Percentiles rank a stretch among this genome's conserved stretches.
Evolutionary conservation across 768 basidiomycete species (phyloP).

Genomic region (Heimioporus sp.): DNA sequence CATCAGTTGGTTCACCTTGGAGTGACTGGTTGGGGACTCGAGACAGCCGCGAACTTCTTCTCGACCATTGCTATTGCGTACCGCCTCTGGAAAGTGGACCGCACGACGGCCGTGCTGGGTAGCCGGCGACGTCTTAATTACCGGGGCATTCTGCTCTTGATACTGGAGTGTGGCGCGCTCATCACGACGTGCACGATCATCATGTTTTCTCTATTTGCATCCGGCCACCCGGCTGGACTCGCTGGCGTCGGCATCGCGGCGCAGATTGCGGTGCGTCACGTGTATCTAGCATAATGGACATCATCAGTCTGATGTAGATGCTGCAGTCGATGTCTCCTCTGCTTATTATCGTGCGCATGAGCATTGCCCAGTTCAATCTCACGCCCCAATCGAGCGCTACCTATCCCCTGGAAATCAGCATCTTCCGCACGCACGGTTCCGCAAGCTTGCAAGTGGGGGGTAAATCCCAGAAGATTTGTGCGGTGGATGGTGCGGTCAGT

Average conservation of each 20-base stretch:
- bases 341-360: conserved; percentile 15
- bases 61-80: conserved; percentile 21
- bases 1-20: conserved; percentile 4
- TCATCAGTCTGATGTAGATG: not conserved
- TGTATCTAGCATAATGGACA: no score
- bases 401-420: conserved; percentile 1
- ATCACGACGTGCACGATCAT: conserved; percentile 19
- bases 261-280: conserved; percentile 13
- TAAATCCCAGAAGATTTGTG: no score
- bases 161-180: conserved; percentile 20
- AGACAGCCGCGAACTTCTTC: conserved; percentile 14
- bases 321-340: conserved; percentile 16
- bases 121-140: conserved; percentile 7
- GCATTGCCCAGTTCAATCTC: conserved; percentile 3
- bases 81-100: conserved; percentile 11
- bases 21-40: conserved; percentile 19
- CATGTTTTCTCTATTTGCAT: conserved; percentile 18
- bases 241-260: conserved; percentile 15
- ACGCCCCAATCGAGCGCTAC: not conserved
- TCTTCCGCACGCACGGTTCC: conserved; percentile 1
- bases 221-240: conserved; percentile 11
- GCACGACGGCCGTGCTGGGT: conserved; percentile 5
- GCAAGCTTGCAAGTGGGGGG: no score
- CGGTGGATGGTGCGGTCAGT: no score
- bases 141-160: conserved; percentile 8